Conservation (phyloP, 495 filamentous ascomycete genomes). For the Aspergillus cavernicola region DNA sequence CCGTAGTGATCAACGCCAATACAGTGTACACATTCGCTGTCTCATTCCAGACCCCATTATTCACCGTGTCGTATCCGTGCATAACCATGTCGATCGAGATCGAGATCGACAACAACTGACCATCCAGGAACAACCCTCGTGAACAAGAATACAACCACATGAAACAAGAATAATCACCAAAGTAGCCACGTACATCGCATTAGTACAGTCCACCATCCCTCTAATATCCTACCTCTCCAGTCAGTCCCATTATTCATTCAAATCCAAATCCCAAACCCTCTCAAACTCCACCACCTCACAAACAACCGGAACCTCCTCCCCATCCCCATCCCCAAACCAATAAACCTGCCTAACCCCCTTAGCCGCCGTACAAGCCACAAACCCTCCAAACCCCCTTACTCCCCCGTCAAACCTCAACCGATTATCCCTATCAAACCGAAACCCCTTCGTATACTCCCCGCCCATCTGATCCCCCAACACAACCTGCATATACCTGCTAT, state of each 20-base stretch:
- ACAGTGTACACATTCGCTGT: no score
- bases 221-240: no score
- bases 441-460: neutral
- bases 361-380: constrained; percentile 8
- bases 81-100: neutral
- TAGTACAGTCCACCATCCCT: neutral
- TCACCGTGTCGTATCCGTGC: neutral
- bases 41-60: no score
- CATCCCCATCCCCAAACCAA: neutral
- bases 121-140: neutral
- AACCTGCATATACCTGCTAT: neutral
- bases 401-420: neutral
- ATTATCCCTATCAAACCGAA: neutral
- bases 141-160: neutral
- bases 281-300: constrained; percentile 3
- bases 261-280: neutral
- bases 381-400: neutral
- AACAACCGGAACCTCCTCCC: neutral
- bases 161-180: neutral
- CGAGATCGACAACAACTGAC: neutral
- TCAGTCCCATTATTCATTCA: neutral
- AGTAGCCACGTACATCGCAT: neutral
- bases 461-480: constrained; percentile 2
- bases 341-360: constrained; percentile 8
- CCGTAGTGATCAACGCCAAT: no score